These are phyloP conservation scores for Theileria parva DNA, from an alignment of 169 alveolate species.

Conservation along the genomic window DNA sequence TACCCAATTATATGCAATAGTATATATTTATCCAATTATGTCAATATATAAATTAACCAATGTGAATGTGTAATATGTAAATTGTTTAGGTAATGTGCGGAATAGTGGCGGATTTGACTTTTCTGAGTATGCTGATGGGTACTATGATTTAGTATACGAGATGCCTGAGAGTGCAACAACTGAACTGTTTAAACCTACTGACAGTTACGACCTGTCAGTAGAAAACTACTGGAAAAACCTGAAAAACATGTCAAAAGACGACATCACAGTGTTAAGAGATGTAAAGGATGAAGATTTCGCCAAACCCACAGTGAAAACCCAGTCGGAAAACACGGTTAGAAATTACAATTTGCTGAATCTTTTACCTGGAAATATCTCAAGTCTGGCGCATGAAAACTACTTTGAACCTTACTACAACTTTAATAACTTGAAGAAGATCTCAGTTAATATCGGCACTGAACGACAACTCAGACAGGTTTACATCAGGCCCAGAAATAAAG, in stretches of 20 bases:
- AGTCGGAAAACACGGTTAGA: neutral
- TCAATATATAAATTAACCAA: neutral
- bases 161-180: neutral
- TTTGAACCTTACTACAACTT: conserved; percentile 20
- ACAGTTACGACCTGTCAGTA: neutral
- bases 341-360: neutral
- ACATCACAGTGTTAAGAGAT: neutral
- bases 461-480: neutral
- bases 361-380: neutral
- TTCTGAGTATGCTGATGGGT: neutral
- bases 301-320: neutral
- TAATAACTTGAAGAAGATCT: neutral
- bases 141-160: neutral
- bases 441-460: conserved; percentile 1
- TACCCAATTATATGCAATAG: neutral
- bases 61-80: neutral
- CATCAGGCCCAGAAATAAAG: neutral
- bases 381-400: neutral
- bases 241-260: neutral
- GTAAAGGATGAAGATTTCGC: neutral
- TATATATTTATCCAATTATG: neutral
- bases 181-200: neutral
- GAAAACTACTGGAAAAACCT: neutral
- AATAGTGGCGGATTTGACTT: neutral
- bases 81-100: neutral